phyloP scores from a whole-genome alignment of 345 rosid genomes.

The Linum lewisii region DNA sequence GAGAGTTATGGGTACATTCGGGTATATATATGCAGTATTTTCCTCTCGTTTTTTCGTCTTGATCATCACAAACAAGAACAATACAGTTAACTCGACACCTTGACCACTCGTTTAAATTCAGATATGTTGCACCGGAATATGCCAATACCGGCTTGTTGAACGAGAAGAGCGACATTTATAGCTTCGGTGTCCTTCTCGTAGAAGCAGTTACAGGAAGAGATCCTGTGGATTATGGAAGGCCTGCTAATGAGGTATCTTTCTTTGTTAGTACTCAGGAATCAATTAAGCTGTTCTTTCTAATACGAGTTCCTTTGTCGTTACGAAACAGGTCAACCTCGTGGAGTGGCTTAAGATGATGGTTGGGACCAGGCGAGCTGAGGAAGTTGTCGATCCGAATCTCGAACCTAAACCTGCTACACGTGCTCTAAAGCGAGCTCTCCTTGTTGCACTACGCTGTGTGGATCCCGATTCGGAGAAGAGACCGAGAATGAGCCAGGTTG shows the following conservation, averaged over 20 bases:
- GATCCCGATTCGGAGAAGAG: conserved; percentile 85
- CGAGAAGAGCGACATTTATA: conserved; percentile 92
- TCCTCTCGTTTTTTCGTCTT: background rate
- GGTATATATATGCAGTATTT: conserved; percentile 41
- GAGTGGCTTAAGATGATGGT: conserved; percentile 98
- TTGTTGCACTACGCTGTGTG: conserved; percentile 81
- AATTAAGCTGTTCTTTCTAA: background rate
- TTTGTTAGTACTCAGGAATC: background rate
- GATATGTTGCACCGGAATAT: conserved; percentile 97
- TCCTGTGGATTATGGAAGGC: conserved; percentile 89
- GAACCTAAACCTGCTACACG: conserved; percentile 66
- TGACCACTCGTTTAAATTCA: conserved; percentile 25
- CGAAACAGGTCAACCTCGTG: conserved; percentile 71
- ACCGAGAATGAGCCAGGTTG: conserved; percentile 90
- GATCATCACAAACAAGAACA: background rate
- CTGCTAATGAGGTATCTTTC: conserved; percentile 62
- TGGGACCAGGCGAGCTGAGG: conserved; percentile 87
- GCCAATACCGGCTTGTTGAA: conserved; percentile 87
- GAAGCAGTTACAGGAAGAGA: conserved; percentile 93
- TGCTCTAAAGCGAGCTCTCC: conserved; percentile 64
- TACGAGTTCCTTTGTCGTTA: background rate
- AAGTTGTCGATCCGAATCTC: conserved; percentile 72
- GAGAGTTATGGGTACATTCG: conserved; percentile 98
- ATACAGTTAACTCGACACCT: background rate
- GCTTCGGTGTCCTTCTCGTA: conserved; percentile 88